Evolutionary conservation across 2,329 filamentous ascomycete species (phyloP).

Genomic region (Apiospora marii): DNA sequence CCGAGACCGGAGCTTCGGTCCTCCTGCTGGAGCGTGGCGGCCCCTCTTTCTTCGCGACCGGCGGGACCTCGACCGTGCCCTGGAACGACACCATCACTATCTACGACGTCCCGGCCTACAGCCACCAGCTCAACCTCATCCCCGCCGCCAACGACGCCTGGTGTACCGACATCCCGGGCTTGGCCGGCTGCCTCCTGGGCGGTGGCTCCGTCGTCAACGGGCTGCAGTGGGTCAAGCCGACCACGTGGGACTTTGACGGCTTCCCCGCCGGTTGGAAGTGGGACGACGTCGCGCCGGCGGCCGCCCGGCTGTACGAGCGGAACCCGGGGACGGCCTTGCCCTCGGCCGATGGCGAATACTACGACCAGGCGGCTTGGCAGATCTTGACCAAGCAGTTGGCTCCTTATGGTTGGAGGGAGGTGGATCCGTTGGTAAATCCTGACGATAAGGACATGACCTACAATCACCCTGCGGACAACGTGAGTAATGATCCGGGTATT

Average conservation of each 20-base stretch:
- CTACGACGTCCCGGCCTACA: conserved; percentile 76
- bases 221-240: conserved; percentile 68
- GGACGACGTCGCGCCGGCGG: conserved; percentile 64
- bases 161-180: conserved; percentile 73
- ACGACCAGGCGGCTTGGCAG: conserved; percentile 70
- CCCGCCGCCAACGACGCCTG: neutral
- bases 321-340: conserved; percentile 73
- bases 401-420: conserved; percentile 66
- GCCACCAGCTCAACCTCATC: conserved; percentile 54
- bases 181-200: conserved; percentile 76
- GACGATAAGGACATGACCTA: conserved; percentile 70
- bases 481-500: neutral
- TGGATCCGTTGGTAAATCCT: conserved; percentile 67
- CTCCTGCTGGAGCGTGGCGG: conserved; percentile 69
- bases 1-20: conserved; percentile 70
- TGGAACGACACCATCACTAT: conserved; percentile 67
- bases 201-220: conserved; percentile 73
- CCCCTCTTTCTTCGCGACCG: conserved; percentile 68
- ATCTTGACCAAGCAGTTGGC: conserved; percentile 65
- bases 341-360: conserved; percentile 69
- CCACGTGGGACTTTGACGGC: conserved; percentile 71
- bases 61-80: conserved; percentile 65
- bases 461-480: conserved; percentile 63
- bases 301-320: conserved; percentile 66
- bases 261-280: conserved; percentile 76